Evolutionary conservation across 2,329 filamentous ascomycete species (phyloP).

Genomic region (Colletotrichum phormii): DNA sequence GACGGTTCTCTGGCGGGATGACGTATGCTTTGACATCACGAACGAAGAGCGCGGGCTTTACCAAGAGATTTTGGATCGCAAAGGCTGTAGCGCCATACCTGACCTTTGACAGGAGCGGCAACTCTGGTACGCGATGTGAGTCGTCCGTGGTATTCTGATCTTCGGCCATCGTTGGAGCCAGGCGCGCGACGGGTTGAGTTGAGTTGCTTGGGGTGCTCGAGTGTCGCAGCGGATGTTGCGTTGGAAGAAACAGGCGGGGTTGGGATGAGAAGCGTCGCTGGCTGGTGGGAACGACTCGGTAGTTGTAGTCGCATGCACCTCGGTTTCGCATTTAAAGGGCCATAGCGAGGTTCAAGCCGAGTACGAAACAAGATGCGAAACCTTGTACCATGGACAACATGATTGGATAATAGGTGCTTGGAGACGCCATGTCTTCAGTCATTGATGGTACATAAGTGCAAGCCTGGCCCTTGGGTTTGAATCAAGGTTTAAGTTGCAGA

Average conservation of each 20-base stretch:
- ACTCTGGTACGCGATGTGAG: slow-evolving; percentile 7
- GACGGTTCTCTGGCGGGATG: slow-evolving; percentile 25
- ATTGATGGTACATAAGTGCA: neutral
- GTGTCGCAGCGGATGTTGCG: slow-evolving; percentile 12
- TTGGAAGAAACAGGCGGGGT: slow-evolving; percentile 20
- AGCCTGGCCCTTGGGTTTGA: neutral
- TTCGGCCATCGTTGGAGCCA: slow-evolving; percentile 23
- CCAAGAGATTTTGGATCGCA: slow-evolving; percentile 30
- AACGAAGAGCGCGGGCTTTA: slow-evolving; percentile 24
- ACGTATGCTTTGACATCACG: slow-evolving; percentile 20
- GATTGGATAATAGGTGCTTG: neutral
- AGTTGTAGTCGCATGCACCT: slow-evolving; percentile 32
- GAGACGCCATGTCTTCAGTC: slow-evolving; percentile 1
- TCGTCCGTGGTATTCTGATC: slow-evolving; percentile 24
- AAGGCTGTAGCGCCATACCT: slow-evolving; percentile 27
- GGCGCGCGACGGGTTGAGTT: slow-evolving; percentile 1
- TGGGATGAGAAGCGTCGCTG: slow-evolving; percentile 6
- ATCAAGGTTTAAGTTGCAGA: neutral
- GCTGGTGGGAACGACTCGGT: slow-evolving; percentile 24
- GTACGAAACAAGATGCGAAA: slow-evolving; percentile 33
- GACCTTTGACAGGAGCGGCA: slow-evolving; percentile 20
- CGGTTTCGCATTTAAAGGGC: slow-evolving; percentile 20
- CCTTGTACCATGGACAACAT: neutral
- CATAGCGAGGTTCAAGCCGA: slow-evolving; percentile 21
- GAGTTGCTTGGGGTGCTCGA: slow-evolving; percentile 21